Evolutionary conservation across 768 basidiomycete genomes (phyloP).

Genomic region (Boletus rubescentipes): DNA sequence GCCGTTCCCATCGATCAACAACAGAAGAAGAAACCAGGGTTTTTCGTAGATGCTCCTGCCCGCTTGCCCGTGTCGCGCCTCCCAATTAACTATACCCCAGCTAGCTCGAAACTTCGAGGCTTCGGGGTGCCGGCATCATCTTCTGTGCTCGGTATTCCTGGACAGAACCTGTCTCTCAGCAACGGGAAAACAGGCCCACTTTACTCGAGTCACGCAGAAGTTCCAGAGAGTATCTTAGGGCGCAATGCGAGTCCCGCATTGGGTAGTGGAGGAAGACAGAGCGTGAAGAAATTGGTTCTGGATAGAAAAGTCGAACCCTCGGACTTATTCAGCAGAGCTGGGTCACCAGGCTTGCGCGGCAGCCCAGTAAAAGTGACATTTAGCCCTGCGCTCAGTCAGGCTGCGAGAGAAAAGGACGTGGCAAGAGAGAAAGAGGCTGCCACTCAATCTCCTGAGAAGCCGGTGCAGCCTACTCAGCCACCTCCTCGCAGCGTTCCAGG

Average conservation of each 20-base stretch:
- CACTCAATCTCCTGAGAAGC: slow-evolving; percentile 16
- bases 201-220: slow-evolving; percentile 49
- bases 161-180: slow-evolving; percentile 45
- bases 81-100: slow-evolving; percentile 61
- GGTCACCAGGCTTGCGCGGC: slow-evolving; percentile 33
- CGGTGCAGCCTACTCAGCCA: slow-evolving; percentile 31
- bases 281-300: slow-evolving; percentile 90
- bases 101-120: slow-evolving; percentile 66
- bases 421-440: slow-evolving; percentile 37
- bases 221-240: slow-evolving; percentile 62
- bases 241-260: slow-evolving; percentile 59
- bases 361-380: slow-evolving; percentile 57
- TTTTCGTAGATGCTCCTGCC: slow-evolving; percentile 75
- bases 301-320: slow-evolving; percentile 80
- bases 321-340: slow-evolving; percentile 60
- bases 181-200: slow-evolving; percentile 57
- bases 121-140: slow-evolving; percentile 49
- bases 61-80: slow-evolving; percentile 70
- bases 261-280: slow-evolving; percentile 69
- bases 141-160: slow-evolving; percentile 32
- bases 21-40: slow-evolving; percentile 73
- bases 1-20: slow-evolving; percentile 57
- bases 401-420: slow-evolving; percentile 72
- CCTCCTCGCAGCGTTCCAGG: slow-evolving; percentile 41
- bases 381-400: slow-evolving; percentile 71